Evolutionary conservation across 345 rosid species (phyloP), one percentile per base, ranked within the genome.

Genomic region (Citrus sp.): DNA sequence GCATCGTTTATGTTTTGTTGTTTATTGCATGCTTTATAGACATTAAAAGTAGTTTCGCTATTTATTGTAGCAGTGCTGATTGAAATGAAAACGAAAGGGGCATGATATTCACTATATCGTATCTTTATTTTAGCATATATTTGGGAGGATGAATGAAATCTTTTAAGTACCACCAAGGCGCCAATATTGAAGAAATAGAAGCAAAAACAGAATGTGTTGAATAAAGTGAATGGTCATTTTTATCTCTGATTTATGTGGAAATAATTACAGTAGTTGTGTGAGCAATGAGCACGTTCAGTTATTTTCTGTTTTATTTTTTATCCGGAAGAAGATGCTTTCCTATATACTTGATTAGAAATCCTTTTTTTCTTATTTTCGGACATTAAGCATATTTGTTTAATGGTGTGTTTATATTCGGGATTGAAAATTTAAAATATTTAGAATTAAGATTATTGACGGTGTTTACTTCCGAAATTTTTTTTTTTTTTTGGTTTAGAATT

Each of bases 11-110:
- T 78, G 68, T 81, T 81, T 51, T 73, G 42, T 72, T 67, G 22
- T 67, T 71, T 7, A 54, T 59, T 70, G 75, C 35, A 32, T 79
- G 78, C 35, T 46, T 51, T 78, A 62, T 78, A 72, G 72, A 73
- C 58, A 60, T 25, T 58, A 37, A 59, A 82, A 63, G 21, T 65
- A 64, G 30, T 71, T 51, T 46, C 65, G 68, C 40, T 76, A 74
- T 74, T 66, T 62, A 65, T 73, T 25, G 25, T 37, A 77, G 72
- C 62, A 55, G 70, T 76, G 64, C 1, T 64, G 58, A 66, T 68
- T 73, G 14, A 61, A 6, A 55, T 4, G 30, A 28, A 67, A 38
- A 54, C 28, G 9, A 13, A 51, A 60, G 38, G 24, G 30, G 32
- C 70, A 60, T 9, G 49, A 19, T 62, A 61, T 72, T 42, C 19